Base-by-base conservation (phyloP, 1,139 yeast genomes). In the Taiozyma sp. region DNA sequence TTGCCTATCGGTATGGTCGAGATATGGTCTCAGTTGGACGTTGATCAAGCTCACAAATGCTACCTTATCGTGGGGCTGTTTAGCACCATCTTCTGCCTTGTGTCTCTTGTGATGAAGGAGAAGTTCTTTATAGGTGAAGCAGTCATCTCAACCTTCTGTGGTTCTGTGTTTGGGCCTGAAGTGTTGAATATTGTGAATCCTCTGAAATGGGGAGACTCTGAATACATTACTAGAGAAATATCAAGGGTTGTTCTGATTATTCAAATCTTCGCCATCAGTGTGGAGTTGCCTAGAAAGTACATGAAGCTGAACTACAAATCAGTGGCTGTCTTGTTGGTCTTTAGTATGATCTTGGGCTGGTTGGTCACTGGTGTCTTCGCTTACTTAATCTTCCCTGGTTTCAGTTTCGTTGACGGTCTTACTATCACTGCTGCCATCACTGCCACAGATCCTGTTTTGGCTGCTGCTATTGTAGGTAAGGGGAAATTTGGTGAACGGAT, bases 11-110 rank as follows among this genome's bases (percentile, higher is more conserved):
- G 24, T 19, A 37, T 37, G 41, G 6, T 11, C 24, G 6, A 14
- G 11, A 2, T 58, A 32, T 59, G 61, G 62, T 46, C 51, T 2
- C 60, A 56, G 40, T 43, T 58, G 16, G 56, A 59, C 19, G 67
- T 73, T 43, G 71, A 73, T 47, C 68, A 73, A 50, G 75, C 91
- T 1, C 96, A 88, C 67, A 74, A 87, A 41, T 90, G 93, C 3
- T 89, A 89, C 62, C 95, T 96, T n/a, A 79, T 88, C 57, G 76
- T 88, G 29, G 96, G 96, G 35, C 81, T 87, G 26, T 88, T 88
- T 64, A 78, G 88, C 52, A 80, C 91, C 13, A 40, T 63, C 1
- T 66, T 65, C 54, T 61, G 64, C 5, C 53, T 64, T 8, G 47
- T 62, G 16, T 65, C 70, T 7, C 53, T 60, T 3, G 45, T 64